Evolutionary conservation across 345 rosid genomes (phyloP), one percentile per base, ranked within the genome.

Genomic region (Salix dunnii): DNA sequence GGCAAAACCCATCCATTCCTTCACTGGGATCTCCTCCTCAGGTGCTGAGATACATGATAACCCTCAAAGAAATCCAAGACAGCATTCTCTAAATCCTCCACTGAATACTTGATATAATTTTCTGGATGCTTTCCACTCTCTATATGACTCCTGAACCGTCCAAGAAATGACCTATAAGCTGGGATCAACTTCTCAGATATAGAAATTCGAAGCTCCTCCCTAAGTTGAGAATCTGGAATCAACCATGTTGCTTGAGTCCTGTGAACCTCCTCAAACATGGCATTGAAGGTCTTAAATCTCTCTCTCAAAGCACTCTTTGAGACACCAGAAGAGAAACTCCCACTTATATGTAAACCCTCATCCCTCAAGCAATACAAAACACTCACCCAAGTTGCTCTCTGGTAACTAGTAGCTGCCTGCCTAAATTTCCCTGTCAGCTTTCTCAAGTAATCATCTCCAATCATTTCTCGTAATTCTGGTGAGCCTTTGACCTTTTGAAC

Each of bases 61-160:
- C 99, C 99, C 83, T 95, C 99, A 21, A 95, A 95, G 90, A 95
- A 91, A 91, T 95, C 99, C 84, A 92, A 85, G 76, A 93, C 89
- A 38, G 90, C 91, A 27, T 71, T 84, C 86, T 95, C 99, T 73
- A 95, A 83, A 84, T 95, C 97, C 86, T 93, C 97, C 5, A 88
- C 94, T 0, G 97, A 84, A 68, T 90, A 95, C 85, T 92, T 95
- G 77, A 95, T 85, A 85, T 91, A 95, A 80, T 91, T 91, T 87
- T 95, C 99, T 0, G 99, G 97, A 81, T 95, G 99, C 86, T 70
- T 95, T 74, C 93, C 97, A 72, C 93, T 91, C 87, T 95, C 99
- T 75, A 95, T 91, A 76, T 91, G 93, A 79, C 90, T 86, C 85
- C 97, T 91, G 83, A 91, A 95, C 75, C 99, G 84, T 81, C 97